These are phyloP conservation scores for Saccharomycopsis sp. DNA, from an alignment of 805 yeast species.

Conservation along the genomic window DNA sequence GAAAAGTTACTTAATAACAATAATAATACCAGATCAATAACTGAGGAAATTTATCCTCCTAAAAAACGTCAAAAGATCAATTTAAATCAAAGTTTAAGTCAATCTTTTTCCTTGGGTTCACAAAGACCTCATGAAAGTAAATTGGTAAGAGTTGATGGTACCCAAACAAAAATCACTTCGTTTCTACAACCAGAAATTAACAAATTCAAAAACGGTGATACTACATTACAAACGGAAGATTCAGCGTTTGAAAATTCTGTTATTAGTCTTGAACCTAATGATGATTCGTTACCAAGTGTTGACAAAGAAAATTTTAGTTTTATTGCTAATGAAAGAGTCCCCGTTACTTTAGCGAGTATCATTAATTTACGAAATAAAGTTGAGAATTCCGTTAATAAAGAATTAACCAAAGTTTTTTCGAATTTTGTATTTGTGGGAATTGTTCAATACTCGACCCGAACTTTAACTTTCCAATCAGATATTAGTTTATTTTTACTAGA, in stretches of 20 bases:
- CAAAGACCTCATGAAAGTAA: conserved; percentile 47
- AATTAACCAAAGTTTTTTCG: conserved; percentile 56
- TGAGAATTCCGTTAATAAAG: conserved; percentile 34
- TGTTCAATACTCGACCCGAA: conserved; percentile 58
- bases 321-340: conserved; percentile 24
- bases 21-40: not conserved
- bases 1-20: conserved; percentile 27
- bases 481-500: conserved; percentile 70
- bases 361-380: conserved; percentile 42
- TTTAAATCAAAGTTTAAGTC: conserved; percentile 24
- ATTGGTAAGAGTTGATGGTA: conserved; percentile 61
- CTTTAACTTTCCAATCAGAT: conserved; percentile 79
- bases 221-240: not conserved
- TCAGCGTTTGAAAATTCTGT: not conserved
- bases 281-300: not conserved
- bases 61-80: conserved; percentile 1
- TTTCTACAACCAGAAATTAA: not conserved
- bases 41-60: no score
- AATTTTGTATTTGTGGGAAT: conserved; percentile 72
- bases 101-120: conserved; percentile 16
- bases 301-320: conserved; percentile 4
- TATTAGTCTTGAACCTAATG: not conserved
- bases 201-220: not conserved
- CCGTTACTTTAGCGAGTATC: conserved; percentile 49
- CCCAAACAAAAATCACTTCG: conserved; percentile 44